Conservation (phyloP, 257 asterid species). For the Nicotiana tabacum region DNA sequence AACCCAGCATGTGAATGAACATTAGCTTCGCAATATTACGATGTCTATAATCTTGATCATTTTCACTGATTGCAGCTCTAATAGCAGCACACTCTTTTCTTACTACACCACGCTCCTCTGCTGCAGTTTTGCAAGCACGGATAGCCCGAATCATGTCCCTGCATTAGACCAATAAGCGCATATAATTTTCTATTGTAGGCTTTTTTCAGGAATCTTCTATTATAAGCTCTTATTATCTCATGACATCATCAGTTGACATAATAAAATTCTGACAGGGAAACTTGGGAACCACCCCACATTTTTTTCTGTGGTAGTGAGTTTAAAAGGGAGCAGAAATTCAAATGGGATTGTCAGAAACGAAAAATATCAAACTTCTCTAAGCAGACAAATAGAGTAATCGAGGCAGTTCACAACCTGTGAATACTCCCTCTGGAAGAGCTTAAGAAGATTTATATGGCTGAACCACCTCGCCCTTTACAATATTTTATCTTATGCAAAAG, state of each 20-base stretch:
- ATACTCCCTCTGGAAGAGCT: not conserved
- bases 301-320: not conserved
- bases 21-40: slow-evolving; percentile 97
- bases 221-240: not conserved
- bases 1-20: slow-evolving; percentile 99
- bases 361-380: not conserved
- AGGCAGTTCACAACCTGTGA: not conserved
- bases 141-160: slow-evolving; percentile 99
- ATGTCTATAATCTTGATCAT: slow-evolving; percentile 84
- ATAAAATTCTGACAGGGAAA: not conserved
- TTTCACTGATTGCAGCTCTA: slow-evolving; percentile 91
- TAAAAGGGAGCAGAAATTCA: not conserved
- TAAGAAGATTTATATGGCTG: not conserved
- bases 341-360: not conserved
- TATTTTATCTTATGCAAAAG: not conserved
- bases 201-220: not conserved
- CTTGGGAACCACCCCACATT: not conserved
- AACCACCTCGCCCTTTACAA: not conserved
- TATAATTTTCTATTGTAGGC: not conserved
- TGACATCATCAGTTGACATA: not conserved
- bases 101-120: slow-evolving; percentile 96
- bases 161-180: slow-evolving; percentile 21
- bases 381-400: not conserved
- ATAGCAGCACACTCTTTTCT: slow-evolving; percentile 98
- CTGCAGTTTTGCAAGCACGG: slow-evolving; percentile 98